Base-by-base conservation (phyloP, 23 red algal species). In the Pyropia haitanensis region DNA sequence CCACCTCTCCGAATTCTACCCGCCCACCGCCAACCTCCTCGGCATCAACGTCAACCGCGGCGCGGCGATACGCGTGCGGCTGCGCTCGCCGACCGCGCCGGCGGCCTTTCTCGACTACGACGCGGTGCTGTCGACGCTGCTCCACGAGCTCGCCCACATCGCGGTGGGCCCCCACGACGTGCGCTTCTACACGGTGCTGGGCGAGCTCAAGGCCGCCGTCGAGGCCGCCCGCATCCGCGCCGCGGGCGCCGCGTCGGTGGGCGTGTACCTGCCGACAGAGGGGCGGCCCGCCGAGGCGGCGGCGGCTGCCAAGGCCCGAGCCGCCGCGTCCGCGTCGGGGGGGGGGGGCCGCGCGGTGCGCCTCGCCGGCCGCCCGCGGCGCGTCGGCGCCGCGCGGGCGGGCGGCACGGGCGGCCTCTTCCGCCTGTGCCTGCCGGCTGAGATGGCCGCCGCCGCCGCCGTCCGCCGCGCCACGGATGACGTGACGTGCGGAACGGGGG, bases 91-190 rank as follows among this genome's bases (percentile, higher is more conserved):
- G 30, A 22, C 25, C 51, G 19, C 49, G 30, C n/a, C 48, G 7
- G 4, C 33, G 27, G 0, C 18, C 14, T 85, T 95, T 60, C 71
- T 95, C 31, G 56, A 82, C 20, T 71, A 72, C 9, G 60, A 87
- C 21, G 21, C 65, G 25, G 67, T 95, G 29, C 75, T 95, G 53
- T 64, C 66, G 26, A 95, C 89, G 51, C 60, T 95, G 21, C 81
- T 95, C 15, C 89, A 95, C 56, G 89, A 95, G 53, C 71, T 95
- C 7, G 66, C 67, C 4, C 89, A 95, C 68, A 85, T 80, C 58
- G 81, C 71, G 31, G 52, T 81, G 27, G 75, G 85, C 1, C 74
- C 73, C 7, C 85, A 89, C 51, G 71, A 89, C 46, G 53, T 27
- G 5, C 22, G 21, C 7, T 89, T 89, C 63, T 80, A 89, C 49